Base-by-base conservation (phyloP, 208 protist species). In the Leptomonas seymouri region DNA sequence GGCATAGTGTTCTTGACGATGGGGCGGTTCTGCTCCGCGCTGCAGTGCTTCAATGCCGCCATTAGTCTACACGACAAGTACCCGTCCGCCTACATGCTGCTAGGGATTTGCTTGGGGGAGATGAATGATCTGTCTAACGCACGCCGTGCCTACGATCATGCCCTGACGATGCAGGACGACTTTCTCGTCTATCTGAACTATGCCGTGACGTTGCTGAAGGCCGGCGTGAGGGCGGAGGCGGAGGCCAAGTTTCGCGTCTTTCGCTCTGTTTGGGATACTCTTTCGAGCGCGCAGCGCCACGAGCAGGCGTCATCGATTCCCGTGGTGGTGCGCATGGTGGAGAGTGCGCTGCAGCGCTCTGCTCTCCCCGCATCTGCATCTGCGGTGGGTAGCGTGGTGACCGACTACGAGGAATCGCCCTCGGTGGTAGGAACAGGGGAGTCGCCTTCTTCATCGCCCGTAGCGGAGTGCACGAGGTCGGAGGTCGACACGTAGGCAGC, bases 111-210 rank as follows among this genome's bases (percentile, higher is more conserved):
- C 49, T 83, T 99, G 3, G 89, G 88, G 12, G 84, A 97, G 28
- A 87, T 99, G 68, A 96, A 97, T 48, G 98, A 99, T 78, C 78
- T 96, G 30, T 93, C 97, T 7, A 98, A 99, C 67, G 94, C 97
- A 3, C 94, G 91, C 65, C 68, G 70, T 8, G 97, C 97, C 18
- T 99, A 98, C 80, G 82, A 91, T 28, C 87, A 89, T 53, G 95
- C 97, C 23, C 82, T 98, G 51, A 63, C 80, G 45, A 88, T 98
- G 80, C 86, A 91, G 18, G 74, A 80, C 21, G 82, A 97, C 70
- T 87, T 93, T 45, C 73, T 98, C 7, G 91, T 93, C 41, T 80
- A 87, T 21, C 78, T 98, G 18, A 98, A 98, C 77, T 99, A 96
- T 61, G 91, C 89, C 21, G 85, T 98, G 36, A 98, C 89, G 54